Evolutionary conservation across 148 eudicot species (phyloP).

Genomic region (Nepenthes mirabilis): DNA sequence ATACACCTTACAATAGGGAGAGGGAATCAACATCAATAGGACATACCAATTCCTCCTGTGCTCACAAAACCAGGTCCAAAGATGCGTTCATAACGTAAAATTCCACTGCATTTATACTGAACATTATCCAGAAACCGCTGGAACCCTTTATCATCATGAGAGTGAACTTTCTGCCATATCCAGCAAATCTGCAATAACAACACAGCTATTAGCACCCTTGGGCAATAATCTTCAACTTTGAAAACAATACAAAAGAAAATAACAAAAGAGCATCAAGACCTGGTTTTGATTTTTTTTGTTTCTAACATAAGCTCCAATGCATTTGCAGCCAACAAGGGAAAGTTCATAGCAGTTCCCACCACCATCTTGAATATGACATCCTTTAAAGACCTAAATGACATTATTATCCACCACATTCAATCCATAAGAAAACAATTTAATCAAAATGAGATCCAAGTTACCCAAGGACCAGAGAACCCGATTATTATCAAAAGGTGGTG

Average conservation of each 20-base stretch:
- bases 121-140: slow-evolving; percentile 88
- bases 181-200: slow-evolving; percentile 73
- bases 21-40: background rate
- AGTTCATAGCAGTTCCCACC: slow-evolving; percentile 78
- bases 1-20: background rate
- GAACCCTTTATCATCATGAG: slow-evolving; percentile 71
- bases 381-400: slow-evolving; percentile 64
- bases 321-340: slow-evolving; percentile 73
- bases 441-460: no score
- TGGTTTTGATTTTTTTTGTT: slow-evolving; percentile 98
- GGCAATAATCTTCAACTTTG: background rate
- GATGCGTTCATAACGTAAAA: slow-evolving; percentile 82
- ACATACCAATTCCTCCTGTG: slow-evolving; percentile 93
- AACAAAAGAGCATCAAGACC: slow-evolving; percentile 23
- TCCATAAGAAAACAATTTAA: no score
- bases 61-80: slow-evolving; percentile 94
- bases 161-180: slow-evolving; percentile 84
- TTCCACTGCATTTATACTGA: slow-evolving; percentile 80
- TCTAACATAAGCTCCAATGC: slow-evolving; percentile 94
- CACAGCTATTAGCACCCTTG: background rate
- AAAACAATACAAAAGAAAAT: background rate
- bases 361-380: slow-evolving; percentile 41
- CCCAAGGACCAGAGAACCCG: no score
- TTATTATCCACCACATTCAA: background rate
- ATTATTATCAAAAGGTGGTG: no score